Conservation (phyloP, 2,329 filamentous ascomycete species). For the Bipolaris sorokiniana region DNA sequence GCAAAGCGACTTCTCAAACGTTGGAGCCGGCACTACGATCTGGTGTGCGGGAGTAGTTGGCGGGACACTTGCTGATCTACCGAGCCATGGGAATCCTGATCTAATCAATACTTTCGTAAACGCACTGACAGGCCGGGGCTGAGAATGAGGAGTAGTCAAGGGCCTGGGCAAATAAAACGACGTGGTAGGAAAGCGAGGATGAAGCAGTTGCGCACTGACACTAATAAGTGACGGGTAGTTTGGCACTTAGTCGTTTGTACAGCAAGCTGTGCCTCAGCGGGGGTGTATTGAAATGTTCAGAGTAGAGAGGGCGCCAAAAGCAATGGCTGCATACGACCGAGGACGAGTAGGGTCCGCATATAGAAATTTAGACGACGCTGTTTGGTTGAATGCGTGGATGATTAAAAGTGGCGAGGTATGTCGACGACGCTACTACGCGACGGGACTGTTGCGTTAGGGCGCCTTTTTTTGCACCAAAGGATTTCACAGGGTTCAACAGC, state of each 20-base stretch:
- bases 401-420: constrained; percentile 50
- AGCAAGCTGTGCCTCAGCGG: constrained; percentile 21
- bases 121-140: constrained; percentile 37
- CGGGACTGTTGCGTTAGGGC: constrained; percentile 33
- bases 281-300: constrained; percentile 36
- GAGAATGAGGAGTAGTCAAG: constrained; percentile 29
- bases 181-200: constrained; percentile 24
- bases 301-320: constrained; percentile 39
- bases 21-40: constrained; percentile 46
- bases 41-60: constrained; percentile 39
- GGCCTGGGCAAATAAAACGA: constrained; percentile 23
- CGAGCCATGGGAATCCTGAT: constrained; percentile 42
- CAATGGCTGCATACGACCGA: constrained; percentile 38
- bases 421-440: constrained; percentile 42
- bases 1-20: constrained; percentile 43
- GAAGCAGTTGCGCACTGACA: constrained; percentile 34
- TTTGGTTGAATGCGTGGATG: constrained; percentile 44
- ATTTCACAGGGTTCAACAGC: constrained; percentile 38
- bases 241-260: constrained; percentile 32
- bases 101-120: constrained; percentile 36
- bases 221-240: constrained; percentile 33
- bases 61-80: constrained; percentile 43
- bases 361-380: constrained; percentile 41
- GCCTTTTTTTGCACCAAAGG: constrained; percentile 37
- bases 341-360: constrained; percentile 41